phyloP scores from a whole-genome alignment of 73 alveolate species.

The Paramecium sonneborni region DNA sequence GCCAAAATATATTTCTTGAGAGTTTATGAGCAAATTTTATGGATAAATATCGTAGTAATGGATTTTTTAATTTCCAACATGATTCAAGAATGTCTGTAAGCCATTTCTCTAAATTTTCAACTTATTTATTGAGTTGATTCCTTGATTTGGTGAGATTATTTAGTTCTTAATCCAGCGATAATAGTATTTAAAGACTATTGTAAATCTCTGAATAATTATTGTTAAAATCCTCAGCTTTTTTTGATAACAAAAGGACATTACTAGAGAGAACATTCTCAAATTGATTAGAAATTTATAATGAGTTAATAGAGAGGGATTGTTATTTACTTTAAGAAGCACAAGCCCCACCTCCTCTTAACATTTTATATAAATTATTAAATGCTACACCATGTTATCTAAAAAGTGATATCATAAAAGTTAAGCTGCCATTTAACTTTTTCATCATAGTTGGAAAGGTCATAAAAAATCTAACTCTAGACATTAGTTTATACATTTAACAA shows the following conservation, averaged over 20 bases:
- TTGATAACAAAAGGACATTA: neutral
- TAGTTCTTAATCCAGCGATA: constrained; percentile 4
- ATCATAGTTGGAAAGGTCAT: neutral
- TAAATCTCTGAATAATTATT: neutral
- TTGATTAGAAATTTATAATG: constrained; percentile 1
- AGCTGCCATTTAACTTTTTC: neutral
- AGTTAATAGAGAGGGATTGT: neutral
- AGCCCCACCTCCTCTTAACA: constrained; percentile 35
- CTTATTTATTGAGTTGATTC: neutral
- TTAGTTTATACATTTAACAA: neutral
- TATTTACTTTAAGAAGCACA: neutral
- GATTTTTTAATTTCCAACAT: neutral
- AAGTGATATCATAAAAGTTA: neutral
- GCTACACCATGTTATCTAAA: neutral
- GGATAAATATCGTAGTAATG: neutral
- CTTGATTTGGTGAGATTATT: neutral
- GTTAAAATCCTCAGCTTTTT: neutral
- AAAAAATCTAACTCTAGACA: neutral
- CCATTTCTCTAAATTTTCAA: neutral
- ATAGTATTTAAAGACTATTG: neutral
- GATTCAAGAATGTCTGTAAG: constrained; percentile 5
- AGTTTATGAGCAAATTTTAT: neutral
- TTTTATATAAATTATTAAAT: neutral
- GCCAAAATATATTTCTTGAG: neutral
- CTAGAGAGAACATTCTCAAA: neutral